Evolutionary conservation across 495 filamentous ascomycete genomes (phyloP).

Genomic region (Cercophora sp.): DNA sequence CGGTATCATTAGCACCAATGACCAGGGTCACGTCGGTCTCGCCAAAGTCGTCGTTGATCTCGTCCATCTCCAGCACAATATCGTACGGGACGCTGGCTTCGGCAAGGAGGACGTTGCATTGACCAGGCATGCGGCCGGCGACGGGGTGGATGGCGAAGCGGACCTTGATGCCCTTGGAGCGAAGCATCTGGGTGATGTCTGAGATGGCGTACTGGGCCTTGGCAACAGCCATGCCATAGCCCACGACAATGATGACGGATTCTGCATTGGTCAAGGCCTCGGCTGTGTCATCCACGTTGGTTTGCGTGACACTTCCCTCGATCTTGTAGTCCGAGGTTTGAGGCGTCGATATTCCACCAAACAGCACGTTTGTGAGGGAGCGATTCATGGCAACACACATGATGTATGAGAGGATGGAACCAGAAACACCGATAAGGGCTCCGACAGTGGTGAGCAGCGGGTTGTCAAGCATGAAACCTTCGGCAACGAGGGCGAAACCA

Average conservation of each 20-base stretch:
- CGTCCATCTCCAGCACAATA: conserved; percentile 84
- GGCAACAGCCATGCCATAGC: conserved; percentile 84
- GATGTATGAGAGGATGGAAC: conserved; percentile 78
- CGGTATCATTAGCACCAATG: conserved; percentile 82
- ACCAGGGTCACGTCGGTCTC: conserved; percentile 81
- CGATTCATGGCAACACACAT: conserved; percentile 83
- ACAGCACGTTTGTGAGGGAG: conserved; percentile 73
- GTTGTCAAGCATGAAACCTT: conserved; percentile 85
- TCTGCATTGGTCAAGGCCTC: conserved; percentile 66
- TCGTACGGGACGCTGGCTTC: conserved; percentile 82
- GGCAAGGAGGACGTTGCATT: conserved; percentile 79
- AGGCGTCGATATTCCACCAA: conserved; percentile 67
- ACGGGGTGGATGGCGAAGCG: conserved; percentile 86
- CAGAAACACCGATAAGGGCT: conserved; percentile 74
- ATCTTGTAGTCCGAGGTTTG: conserved; percentile 62
- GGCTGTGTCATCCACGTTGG: conserved; percentile 69
- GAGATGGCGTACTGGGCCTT: conserved; percentile 83
- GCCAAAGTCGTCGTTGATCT: conserved; percentile 82
- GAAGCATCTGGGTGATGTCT: conserved; percentile 68
- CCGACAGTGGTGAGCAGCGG: conserved; percentile 73
- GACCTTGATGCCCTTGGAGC: conserved; percentile 65
- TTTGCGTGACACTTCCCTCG: conserved; percentile 67
- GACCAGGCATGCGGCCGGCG: conserved; percentile 79
- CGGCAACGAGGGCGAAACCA: conserved; percentile 76
- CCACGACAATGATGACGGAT: conserved; percentile 76